phyloP scores from a whole-genome alignment of 106 monocot genomes.

The Acorus calamus region DNA sequence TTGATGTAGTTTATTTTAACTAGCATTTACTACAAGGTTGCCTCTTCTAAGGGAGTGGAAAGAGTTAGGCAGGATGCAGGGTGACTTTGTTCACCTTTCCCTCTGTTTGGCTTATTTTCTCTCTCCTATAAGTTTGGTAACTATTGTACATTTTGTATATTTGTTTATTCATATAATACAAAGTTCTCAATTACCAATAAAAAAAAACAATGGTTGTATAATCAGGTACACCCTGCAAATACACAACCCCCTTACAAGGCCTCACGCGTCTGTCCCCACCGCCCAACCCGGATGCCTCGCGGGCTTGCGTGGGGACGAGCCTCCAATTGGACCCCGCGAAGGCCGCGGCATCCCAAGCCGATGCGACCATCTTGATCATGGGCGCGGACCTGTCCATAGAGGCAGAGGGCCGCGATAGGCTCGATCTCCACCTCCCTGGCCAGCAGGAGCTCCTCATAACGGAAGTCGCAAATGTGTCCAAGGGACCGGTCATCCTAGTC shows the following conservation, averaged over 20 bases:
- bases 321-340: constrained; percentile 61
- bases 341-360: constrained; percentile 49
- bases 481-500: constrained; percentile 79
- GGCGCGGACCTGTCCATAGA: constrained; percentile 81
- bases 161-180: too few relatives aligned
- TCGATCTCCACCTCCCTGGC: constrained; percentile 60
- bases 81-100: too few relatives aligned
- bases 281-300: constrained; percentile 45
- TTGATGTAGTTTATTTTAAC: too few relatives aligned
- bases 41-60: too few relatives aligned
- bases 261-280: constrained; percentile 27
- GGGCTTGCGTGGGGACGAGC: constrained; percentile 39
- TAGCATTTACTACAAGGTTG: too few relatives aligned
- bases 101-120: too few relatives aligned
- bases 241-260: constrained; percentile 81
- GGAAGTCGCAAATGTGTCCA: constrained; percentile 61
- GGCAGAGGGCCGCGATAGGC: constrained; percentile 62
- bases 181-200: too few relatives aligned
- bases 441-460: constrained; percentile 58
- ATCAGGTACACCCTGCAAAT: constrained; percentile 72
- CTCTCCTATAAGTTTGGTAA: too few relatives aligned
- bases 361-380: constrained; percentile 67
- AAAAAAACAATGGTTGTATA: too few relatives aligned
- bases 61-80: too few relatives aligned
- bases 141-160: too few relatives aligned